Base-by-base conservation (phyloP, 1,139 yeast genomes). In the Kodamaea fungicola region DNA sequence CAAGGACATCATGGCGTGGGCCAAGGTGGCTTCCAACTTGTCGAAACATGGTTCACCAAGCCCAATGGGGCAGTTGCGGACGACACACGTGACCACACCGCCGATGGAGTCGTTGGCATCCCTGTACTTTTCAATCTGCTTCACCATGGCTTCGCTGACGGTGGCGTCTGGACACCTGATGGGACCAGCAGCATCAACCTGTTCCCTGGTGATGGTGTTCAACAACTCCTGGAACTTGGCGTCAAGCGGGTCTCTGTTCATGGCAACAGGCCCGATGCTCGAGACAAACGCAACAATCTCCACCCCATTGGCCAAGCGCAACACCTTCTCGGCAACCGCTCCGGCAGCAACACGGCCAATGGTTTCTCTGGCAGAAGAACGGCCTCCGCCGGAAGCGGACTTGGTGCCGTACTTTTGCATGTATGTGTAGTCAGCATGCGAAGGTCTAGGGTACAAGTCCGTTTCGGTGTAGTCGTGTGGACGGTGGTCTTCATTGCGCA, bases 271-370 rank as follows among this genome's bases (percentile, higher is more conserved):
- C 27, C 98, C 98, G 46, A 92, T 95, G 43, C 87, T 84, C 12
- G 95, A 79, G 24, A 92, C 97, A 65, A 94, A 92, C 0, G 97
- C 98, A 28, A 92, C 97, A 54, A 92, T 88, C 63, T 94, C 98
- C 34, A 92, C 94, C 42, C 79, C 78, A 57, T 84, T 82, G 39
- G 86, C 84, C 52, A 83, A 80, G 37, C 68, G 58, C 55, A 92
- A 74, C 49, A 88, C 80, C 67, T 89, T 90, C 62, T 92, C 98
- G 32, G 98, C 98, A 62, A 92, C 82, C 41, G 97, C 97, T 50
- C 97, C 97, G 9, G 97, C 98, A 35, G 98, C 98, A 37, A 92
- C 98, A 61, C 98, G 78, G 39, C 97, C 98, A 52, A 94, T 92
- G 35, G 98, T 92, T 64, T 92, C 98, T 64, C 98, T 80, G 8